These are phyloP conservation scores for Bacterosira constricta DNA, from an alignment of 108 stramenopile species.

Conservation along the genomic window DNA sequence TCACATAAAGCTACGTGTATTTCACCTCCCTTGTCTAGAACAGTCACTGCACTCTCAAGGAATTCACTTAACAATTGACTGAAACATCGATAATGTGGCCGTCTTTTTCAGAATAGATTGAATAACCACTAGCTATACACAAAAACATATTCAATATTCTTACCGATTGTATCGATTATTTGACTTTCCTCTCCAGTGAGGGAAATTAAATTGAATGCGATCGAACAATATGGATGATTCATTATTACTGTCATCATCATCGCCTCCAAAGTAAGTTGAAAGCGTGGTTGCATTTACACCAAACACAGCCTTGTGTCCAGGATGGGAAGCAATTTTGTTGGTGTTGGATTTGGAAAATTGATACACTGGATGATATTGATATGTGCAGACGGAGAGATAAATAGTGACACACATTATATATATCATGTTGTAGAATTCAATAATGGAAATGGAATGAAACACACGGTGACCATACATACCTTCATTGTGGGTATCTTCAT, in stretches of 20 bases:
- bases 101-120: neutral
- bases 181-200: constrained; percentile 86
- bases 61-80: constrained; percentile 61
- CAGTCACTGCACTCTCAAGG: constrained; percentile 57
- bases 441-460: no score
- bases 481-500: constrained; percentile 56
- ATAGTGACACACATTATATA: no score
- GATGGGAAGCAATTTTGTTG: constrained; percentile 20
- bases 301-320: constrained; percentile 55
- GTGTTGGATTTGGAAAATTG: constrained; percentile 28
- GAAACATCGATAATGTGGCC: neutral
- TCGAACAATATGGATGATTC: constrained; percentile 52
- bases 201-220: constrained; percentile 85
- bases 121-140: neutral
- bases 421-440: no score
- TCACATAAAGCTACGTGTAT: constrained; percentile 74
- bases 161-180: constrained; percentile 74
- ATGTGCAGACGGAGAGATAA: no score
- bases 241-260: no score
- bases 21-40: constrained; percentile 60
- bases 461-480: no score
- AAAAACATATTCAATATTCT: no score
- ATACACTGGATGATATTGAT: no score
- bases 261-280: constrained; percentile 43
- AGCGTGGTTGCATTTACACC: constrained; percentile 75